Base-by-base conservation (phyloP, 192 early-diverging fungal genomes). In the Coemansia sp. region DNA sequence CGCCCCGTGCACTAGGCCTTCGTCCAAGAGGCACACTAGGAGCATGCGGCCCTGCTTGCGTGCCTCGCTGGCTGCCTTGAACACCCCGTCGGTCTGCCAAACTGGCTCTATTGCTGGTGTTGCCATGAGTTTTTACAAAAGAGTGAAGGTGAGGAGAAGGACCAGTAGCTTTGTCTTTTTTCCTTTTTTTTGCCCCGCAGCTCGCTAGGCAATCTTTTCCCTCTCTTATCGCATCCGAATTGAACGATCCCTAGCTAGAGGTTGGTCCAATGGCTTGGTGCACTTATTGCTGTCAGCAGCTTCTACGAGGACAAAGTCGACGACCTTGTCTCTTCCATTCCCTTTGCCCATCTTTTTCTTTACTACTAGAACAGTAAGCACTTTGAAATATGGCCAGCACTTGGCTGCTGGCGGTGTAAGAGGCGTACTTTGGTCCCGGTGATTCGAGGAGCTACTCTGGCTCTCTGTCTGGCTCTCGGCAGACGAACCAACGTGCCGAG, bases 401-500 rank as follows among this genome's bases (percentile, higher is more conserved):
- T 46, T 69, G 9, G 84, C 84, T 0, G 26, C 60, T 8, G 88
- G 83, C 9, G 88, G 88, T 0, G 57, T 74, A 18, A 86, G 88
- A 16, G 79, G 79, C 85, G 9, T 86, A 73, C 34, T 89, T 65
- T 58, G 86, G 79, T 16, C 35, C 45, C 13, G 50, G 43, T 5
- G 85, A 87, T 59, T 62, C 82, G 2, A 67, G 85, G 46, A 88
- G 86, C 58, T 69, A 81, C 36, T 72, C 73, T 14, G 76, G 66
- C 48, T 76, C 69, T 4, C 66, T 87, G 37, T 16, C 20, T 2
- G 56, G 68, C 5, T 9, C 42, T 3, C 6, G 45, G 16, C 72
- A 74, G 63, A 70, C 73, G 9, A 70, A 69, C 71, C 59, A 75
- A 48, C 46, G 77, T 18, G 65, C 73, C 38, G 69, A 80, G 28